Evolutionary conservation across 1,284 basidiomycete genomes (phyloP).

Genomic region (Ceratobasidium sp.): DNA sequence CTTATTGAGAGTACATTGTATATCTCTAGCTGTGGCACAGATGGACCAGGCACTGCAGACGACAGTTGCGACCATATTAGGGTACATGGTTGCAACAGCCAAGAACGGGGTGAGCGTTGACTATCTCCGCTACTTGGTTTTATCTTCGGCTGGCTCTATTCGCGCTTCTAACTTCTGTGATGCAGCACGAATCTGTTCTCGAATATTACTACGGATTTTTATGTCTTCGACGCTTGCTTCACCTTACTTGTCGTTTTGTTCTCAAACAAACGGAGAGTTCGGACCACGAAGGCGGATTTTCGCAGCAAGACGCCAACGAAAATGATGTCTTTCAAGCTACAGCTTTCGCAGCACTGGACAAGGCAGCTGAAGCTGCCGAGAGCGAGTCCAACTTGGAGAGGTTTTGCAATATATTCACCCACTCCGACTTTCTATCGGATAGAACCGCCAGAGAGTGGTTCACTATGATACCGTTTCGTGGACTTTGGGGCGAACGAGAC

Average conservation of each 20-base stretch:
- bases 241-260: not conserved
- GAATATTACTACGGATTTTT: conserved; percentile 21
- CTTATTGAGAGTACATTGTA: not conserved
- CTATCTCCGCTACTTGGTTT: too few species aligned
- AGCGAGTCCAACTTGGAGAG: too few species aligned
- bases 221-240: conserved; percentile 2
- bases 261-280: not conserved
- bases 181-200: not conserved
- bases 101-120: not conserved
- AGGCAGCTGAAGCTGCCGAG: not conserved
- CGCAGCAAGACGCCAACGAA: not conserved
- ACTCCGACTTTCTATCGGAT: not conserved
- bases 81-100: not conserved
- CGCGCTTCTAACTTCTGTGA: too few species aligned
- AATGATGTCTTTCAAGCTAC: not conserved
- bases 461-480: not conserved
- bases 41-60: not conserved
- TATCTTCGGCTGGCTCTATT: too few species aligned
- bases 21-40: not conserved
- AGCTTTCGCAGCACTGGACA: not conserved
- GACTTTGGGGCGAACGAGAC: conserved; percentile 10
- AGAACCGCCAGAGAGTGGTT: not conserved
- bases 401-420: not conserved
- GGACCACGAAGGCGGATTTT: not conserved
- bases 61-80: too few species aligned